phyloP scores from a whole-genome alignment of 192 early-diverging fungal species.

The Geranomyces variabilis region DNA sequence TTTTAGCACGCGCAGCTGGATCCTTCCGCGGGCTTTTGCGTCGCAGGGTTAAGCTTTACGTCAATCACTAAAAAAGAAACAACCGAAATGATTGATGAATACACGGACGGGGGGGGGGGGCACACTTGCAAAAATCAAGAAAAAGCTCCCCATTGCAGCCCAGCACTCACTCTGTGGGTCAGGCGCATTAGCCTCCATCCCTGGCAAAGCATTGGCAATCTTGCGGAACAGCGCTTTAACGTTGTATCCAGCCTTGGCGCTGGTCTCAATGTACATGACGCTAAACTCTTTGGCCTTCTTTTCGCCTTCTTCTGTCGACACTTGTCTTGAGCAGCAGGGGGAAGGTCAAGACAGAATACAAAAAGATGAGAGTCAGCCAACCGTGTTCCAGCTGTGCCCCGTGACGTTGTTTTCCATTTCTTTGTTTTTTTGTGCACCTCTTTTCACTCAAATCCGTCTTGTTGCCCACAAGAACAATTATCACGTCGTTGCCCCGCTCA shows the following conservation, averaged over 20 bases:
- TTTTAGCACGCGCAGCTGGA: slow-evolving; percentile 52
- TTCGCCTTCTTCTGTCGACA: slow-evolving; percentile 96
- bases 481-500: slow-evolving; percentile 96
- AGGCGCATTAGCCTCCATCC: slow-evolving; percentile 62
- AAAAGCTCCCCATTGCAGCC: too few relatives aligned
- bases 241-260: slow-evolving; percentile 98
- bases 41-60: slow-evolving; percentile 46
- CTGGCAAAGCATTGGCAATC: slow-evolving; percentile 91
- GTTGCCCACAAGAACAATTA: slow-evolving; percentile 98
- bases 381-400: too few relatives aligned
- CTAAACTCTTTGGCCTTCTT: slow-evolving; percentile 95
- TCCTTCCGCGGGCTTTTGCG: slow-evolving; percentile 39
- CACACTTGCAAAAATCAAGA: too few relatives aligned
- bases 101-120: background rate
- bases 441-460: slow-evolving; percentile 98
- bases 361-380: background rate
- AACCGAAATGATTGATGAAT: too few relatives aligned
- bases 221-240: slow-evolving; percentile 97
- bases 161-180: background rate
- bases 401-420: too few relatives aligned
- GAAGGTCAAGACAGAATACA: background rate
- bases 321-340: too few relatives aligned
- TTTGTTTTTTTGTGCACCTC: slow-evolving; percentile 62
- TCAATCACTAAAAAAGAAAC: slow-evolving; percentile 44
- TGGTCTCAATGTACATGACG: slow-evolving; percentile 99